phyloP scores from a whole-genome alignment of 2,329 filamentous ascomycete species.

The Mariannaea elegans region DNA sequence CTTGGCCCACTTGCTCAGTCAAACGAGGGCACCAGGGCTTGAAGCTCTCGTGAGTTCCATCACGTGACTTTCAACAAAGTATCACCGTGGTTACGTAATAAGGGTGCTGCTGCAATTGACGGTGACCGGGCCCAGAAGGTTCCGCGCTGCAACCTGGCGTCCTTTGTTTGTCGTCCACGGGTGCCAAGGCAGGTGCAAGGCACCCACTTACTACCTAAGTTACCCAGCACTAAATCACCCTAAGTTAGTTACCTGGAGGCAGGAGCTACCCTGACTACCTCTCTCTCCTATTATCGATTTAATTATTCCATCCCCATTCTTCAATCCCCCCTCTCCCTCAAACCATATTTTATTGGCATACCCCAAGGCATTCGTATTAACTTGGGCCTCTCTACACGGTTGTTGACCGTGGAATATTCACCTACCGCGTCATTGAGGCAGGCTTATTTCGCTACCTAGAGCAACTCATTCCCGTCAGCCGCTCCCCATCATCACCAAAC shows the following conservation, averaged over 20 bases:
- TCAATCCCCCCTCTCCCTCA: neutral
- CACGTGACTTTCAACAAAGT: no score
- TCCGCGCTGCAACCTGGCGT: no score
- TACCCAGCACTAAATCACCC: neutral
- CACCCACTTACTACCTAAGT: neutral
- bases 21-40: no score
- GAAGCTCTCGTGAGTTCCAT: no score
- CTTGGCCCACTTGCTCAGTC: no score
- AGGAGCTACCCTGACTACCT: neutral
- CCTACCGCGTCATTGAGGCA: constrained; percentile 14
- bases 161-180: no score
- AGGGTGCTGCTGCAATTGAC: no score
- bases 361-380: neutral
- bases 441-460: constrained; percentile 27
- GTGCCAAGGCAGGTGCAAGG: neutral
- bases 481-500: neutral
- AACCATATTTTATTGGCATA: neutral
- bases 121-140: no score
- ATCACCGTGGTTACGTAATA: no score
- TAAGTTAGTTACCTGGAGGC: neutral
- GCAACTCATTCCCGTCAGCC: neutral
- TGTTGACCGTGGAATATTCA: neutral
- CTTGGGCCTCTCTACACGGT: neutral
- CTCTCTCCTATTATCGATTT: neutral
- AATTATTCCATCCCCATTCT: neutral